A percentile compares a stretch with the other conserved stretches of the same genome.
Conservation (phyloP, 345 rosid genomes). For the Limnanthes douglasii region DNA sequence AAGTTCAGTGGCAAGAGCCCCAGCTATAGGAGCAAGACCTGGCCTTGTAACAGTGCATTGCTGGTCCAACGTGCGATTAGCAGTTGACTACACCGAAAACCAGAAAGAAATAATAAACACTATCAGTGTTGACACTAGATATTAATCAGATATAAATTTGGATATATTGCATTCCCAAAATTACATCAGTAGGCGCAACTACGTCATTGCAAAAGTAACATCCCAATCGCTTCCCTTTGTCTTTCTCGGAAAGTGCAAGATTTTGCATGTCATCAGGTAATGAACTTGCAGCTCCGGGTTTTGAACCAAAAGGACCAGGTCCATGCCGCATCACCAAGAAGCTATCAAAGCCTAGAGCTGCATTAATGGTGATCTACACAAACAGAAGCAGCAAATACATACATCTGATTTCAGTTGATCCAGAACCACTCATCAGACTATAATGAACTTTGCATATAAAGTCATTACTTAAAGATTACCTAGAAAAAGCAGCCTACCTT, state of each 20-base stretch:
- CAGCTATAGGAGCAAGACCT: constrained; percentile 90
- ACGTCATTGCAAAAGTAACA: constrained; percentile 98
- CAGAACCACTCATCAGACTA: no score
- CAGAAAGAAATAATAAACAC: not conserved
- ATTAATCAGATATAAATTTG: no score
- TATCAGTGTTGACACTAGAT: no score
- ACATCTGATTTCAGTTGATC: not conserved
- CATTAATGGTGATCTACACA: constrained; percentile 65
- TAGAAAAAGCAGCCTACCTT: no score
- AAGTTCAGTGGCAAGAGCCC: constrained; percentile 83
- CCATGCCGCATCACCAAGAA: constrained; percentile 98
- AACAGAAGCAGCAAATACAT: constrained; percentile 1
- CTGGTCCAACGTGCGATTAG: constrained; percentile 88
- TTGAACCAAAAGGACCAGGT: constrained; percentile 48
- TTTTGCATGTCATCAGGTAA: constrained; percentile 24
- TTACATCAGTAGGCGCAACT: constrained; percentile 92
- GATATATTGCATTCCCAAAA: constrained; percentile 5
- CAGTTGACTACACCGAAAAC: constrained; percentile 52
- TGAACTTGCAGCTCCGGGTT: constrained; percentile 14
- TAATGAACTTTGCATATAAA: no score
- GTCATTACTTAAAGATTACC: no score
- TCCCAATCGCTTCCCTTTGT: constrained; percentile 48
- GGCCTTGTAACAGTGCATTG: constrained; percentile 99
- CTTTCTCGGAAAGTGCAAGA: constrained; percentile 23
- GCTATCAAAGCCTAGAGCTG: constrained; percentile 96